These are phyloP conservation scores for Scheffersomyces segobiensis DNA, from an alignment of 1,139 yeast species.

Conservation along the genomic window DNA sequence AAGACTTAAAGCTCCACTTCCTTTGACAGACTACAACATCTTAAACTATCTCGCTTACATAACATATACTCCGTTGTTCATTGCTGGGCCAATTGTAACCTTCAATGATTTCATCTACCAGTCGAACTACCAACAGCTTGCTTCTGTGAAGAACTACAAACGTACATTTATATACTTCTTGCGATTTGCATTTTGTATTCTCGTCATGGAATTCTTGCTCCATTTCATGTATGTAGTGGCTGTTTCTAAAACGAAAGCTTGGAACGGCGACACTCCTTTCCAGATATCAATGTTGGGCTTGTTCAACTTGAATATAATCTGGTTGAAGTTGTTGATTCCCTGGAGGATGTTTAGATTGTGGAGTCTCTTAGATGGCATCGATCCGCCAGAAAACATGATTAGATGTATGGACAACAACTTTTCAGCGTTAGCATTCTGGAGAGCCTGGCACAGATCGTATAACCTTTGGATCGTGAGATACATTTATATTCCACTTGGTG, in stretches of 20 bases:
- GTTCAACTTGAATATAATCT: conserved; percentile 84
- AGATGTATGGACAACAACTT: conserved; percentile 94
- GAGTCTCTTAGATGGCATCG: conserved; percentile 88
- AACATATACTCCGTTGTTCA: conserved; percentile 82
- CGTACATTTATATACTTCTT: conserved; percentile 63
- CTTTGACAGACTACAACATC: conserved; percentile 57
- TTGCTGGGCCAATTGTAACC: conserved; percentile 93
- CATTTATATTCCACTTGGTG: conserved; percentile 81
- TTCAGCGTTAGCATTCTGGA: conserved; percentile 92
- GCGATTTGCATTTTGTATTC: conserved; percentile 68
- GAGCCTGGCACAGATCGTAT: conserved; percentile 97
- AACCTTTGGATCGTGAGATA: conserved; percentile 86
- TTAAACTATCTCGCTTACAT: conserved; percentile 73
- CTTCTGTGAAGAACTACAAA: conserved; percentile 50
- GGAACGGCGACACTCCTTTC: conserved; percentile 88
- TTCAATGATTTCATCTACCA: conserved; percentile 91
- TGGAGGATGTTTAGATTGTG: conserved; percentile 96
- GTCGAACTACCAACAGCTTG: conserved; percentile 42
- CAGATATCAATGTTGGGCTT: conserved; percentile 94
- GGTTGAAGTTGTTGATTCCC: conserved; percentile 90
- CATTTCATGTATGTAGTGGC: conserved; percentile 94
- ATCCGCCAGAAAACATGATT: conserved; percentile 97
- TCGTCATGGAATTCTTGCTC: conserved; percentile 84
- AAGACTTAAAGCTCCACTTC: conserved; percentile 67
- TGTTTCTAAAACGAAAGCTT: conserved; percentile 82